These are phyloP conservation scores for Penicillium dipodomyicola DNA, from an alignment of 495 filamentous ascomycete genomes.

Conservation along the genomic window DNA sequence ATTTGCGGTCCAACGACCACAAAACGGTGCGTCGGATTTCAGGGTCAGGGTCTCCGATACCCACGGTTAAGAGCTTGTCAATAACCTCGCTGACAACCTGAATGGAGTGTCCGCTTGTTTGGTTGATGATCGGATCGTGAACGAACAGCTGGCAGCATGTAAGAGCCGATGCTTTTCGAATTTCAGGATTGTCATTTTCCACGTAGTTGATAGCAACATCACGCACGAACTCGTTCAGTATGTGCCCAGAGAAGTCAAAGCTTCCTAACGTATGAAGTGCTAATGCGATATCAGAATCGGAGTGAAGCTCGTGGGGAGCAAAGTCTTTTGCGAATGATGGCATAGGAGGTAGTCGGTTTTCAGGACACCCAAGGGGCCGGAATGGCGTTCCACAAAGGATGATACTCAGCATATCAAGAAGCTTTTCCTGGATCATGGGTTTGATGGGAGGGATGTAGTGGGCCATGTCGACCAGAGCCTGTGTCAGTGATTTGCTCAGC, in stretches of 20 bases:
- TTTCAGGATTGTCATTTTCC: conserved; percentile 89
- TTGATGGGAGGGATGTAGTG: conserved; percentile 97
- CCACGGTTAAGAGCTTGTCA: conserved; percentile 90
- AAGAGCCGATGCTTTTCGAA: conserved; percentile 89
- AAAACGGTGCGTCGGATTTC: conserved; percentile 87
- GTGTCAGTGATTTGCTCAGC: conserved; percentile 84
- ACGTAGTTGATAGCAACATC: conserved; percentile 98
- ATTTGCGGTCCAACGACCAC: conserved; percentile 82
- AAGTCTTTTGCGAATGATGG: conserved; percentile 85
- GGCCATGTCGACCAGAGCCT: conserved; percentile 95
- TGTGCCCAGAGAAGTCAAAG: conserved; percentile 93
- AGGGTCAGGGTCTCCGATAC: conserved; percentile 84
- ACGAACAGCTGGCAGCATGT: conserved; percentile 98
- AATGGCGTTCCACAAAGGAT: conserved; percentile 91
- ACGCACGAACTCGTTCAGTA: conserved; percentile 96
- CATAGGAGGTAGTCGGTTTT: conserved; percentile 60
- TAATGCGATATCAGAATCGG: conserved; percentile 84
- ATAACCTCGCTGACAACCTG: conserved; percentile 97
- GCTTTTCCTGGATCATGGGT: conserved; percentile 83
- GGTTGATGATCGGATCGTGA: conserved; percentile 92
- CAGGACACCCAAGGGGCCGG: conserved; percentile 83
- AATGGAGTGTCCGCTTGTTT: conserved; percentile 93
- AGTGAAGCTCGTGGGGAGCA: conserved; percentile 62
- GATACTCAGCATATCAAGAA: conserved; percentile 92
- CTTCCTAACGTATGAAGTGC: conserved; percentile 90